These are phyloP conservation scores for Crithidia fasciculata DNA, from an alignment of 208 protist genomes.

Conservation along the genomic window DNA sequence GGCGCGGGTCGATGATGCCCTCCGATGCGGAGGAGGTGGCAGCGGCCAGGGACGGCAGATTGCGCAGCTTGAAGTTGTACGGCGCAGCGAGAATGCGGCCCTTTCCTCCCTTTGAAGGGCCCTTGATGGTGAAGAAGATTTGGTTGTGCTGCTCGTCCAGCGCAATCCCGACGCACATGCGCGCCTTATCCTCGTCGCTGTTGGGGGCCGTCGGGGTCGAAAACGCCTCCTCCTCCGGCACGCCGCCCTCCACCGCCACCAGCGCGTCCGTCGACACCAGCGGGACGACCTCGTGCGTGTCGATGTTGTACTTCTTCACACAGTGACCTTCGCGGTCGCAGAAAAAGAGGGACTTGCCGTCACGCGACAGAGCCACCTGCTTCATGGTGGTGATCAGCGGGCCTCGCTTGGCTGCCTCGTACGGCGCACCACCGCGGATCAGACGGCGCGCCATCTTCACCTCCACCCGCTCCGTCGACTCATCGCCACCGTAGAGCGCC, in stretches of 20 bases:
- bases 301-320: constrained; percentile 53
- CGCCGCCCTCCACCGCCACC: constrained; percentile 14
- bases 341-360: constrained; percentile 45
- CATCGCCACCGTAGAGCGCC: constrained; percentile 30
- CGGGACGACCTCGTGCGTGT: constrained; percentile 45
- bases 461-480: constrained; percentile 25
- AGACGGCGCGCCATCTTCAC: constrained; percentile 20
- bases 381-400: constrained; percentile 51
- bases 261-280: constrained; percentile 41
- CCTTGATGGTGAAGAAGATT: constrained; percentile 56
- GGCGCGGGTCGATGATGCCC: constrained; percentile 38
- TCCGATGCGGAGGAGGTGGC: constrained; percentile 28
- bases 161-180: constrained; percentile 48
- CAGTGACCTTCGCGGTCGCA: constrained; percentile 55
- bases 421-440: constrained; percentile 9
- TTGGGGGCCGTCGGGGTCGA: constrained; percentile 23
- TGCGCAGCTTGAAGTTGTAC: constrained; percentile 41
- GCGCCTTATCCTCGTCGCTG: constrained; percentile 37
- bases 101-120: constrained; percentile 40
- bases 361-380: constrained; percentile 34
- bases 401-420: background rate
- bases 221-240: constrained; percentile 10
- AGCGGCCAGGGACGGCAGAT: constrained; percentile 28
- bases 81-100: constrained; percentile 44
- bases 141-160: constrained; percentile 48